Conservation (phyloP, 352 stramenopile species). For the Globisporangium takayamanum region DNA sequence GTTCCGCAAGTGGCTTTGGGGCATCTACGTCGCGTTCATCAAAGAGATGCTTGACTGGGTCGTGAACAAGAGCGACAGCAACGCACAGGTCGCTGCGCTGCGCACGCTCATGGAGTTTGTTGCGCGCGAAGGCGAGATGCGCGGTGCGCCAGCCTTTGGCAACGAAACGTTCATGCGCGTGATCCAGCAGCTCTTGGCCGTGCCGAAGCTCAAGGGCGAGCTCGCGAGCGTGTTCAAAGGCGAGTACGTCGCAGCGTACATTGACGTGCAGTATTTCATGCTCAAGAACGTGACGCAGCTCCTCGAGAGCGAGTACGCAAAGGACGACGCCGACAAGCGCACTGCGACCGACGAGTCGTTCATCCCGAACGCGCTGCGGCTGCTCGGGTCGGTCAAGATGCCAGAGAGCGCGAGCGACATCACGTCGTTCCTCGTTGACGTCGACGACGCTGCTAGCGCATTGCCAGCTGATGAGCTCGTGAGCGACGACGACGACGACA, state of each 20-base stretch:
- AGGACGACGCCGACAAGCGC: constrained; percentile 29
- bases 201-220: constrained; percentile 74
- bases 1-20: constrained; percentile 82
- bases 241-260: constrained; percentile 78
- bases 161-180: constrained; percentile 83
- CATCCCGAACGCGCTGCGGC: constrained; percentile 54
- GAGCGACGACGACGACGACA: constrained; percentile 40
- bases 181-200: constrained; percentile 55
- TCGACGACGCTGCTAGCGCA: constrained; percentile 13
- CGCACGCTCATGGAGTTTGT: constrained; percentile 89
- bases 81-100: constrained; percentile 69
- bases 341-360: constrained; percentile 42
- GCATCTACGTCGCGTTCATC: constrained; percentile 72
- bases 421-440: constrained; percentile 59
- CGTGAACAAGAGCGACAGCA: constrained; percentile 39
- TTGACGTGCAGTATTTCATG: constrained; percentile 87
- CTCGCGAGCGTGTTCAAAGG: constrained; percentile 81
- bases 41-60: constrained; percentile 82
- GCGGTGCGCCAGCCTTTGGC: constrained; percentile 39
- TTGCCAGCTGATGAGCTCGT: constrained; percentile 31
- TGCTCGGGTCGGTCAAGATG: constrained; percentile 74
- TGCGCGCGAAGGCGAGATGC: constrained; percentile 60
- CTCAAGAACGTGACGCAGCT: constrained; percentile 62
- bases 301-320: constrained; percentile 28
- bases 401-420: constrained; percentile 55